phyloP scores from a whole-genome alignment of 371 early-diverging fungal species.

The Mortierella polycephala region DNA sequence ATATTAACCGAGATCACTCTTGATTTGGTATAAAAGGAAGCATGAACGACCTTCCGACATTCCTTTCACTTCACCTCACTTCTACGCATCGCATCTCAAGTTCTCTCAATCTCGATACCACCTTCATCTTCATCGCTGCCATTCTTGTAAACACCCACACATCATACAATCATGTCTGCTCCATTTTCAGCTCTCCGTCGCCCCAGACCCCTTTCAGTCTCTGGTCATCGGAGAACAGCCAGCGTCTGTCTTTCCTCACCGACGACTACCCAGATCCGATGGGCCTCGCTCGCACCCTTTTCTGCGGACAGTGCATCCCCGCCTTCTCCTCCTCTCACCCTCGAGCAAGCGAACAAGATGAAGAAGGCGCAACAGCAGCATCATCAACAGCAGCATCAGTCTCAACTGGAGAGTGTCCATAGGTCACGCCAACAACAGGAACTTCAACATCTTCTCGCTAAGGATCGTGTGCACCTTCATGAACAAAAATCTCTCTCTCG shows the following conservation, averaged over 20 bases:
- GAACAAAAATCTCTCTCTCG: slow-evolving; percentile 6
- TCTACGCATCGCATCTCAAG: slow-evolving; percentile 7
- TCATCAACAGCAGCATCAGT: slow-evolving; percentile 7
- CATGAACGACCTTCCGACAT: no score
- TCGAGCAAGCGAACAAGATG: slow-evolving; percentile 15
- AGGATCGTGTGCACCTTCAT: slow-evolving; percentile 1
- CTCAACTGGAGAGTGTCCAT: slow-evolving; percentile 11
- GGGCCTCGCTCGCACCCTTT: slow-evolving; percentile 28
- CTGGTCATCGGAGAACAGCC: neutral
- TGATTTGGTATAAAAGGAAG: no score
- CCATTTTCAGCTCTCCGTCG: slow-evolving; percentile 36
- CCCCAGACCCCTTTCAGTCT: slow-evolving; percentile 26
- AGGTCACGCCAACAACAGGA: slow-evolving; percentile 21
- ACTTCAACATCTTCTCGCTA: slow-evolving; percentile 10
- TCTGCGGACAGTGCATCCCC: slow-evolving; percentile 3
- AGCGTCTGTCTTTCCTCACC: neutral
- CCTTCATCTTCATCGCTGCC: neutral
- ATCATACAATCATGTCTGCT: slow-evolving; percentile 12
- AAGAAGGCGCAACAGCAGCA: slow-evolving; percentile 6
- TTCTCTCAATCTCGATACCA: neutral
- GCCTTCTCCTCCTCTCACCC: slow-evolving; percentile 26
- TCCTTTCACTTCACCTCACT: neutral
- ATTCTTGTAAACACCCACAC: neutral
- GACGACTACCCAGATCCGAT: slow-evolving; percentile 5
- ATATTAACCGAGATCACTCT: no score